phyloP scores from a whole-genome alignment of 805 yeast species.

The Ogataea neopini region DNA sequence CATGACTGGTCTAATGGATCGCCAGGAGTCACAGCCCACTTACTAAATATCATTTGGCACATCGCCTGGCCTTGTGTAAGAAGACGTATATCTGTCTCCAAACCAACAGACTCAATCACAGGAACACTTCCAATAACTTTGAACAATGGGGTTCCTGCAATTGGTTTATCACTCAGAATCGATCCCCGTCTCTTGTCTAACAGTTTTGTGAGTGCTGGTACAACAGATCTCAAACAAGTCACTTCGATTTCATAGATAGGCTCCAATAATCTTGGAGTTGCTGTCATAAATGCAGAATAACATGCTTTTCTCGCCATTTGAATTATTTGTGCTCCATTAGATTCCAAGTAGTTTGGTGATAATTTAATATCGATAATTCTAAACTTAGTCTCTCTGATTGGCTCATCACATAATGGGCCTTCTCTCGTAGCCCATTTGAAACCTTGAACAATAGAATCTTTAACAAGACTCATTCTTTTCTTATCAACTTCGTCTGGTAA shows the following conservation, averaged over 20 bases:
- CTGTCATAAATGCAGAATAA: slow-evolving; percentile 74
- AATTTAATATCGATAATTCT: slow-evolving; percentile 62
- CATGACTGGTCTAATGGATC: slow-evolving; percentile 78
- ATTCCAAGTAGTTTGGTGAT: slow-evolving; percentile 46
- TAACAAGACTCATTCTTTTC: slow-evolving; percentile 42
- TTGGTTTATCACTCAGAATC: slow-evolving; percentile 45
- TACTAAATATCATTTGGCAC: slow-evolving; percentile 62
- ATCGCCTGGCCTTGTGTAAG: slow-evolving; percentile 78
- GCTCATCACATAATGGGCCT: slow-evolving; percentile 93
- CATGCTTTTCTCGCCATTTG: slow-evolving; percentile 86
- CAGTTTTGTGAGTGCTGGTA: slow-evolving; percentile 31
- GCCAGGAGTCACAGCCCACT: slow-evolving; percentile 85
- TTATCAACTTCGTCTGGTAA: slow-evolving; percentile 70
- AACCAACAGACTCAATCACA: slow-evolving; percentile 85
- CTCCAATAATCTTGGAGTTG: slow-evolving; percentile 77
- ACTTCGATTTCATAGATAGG: slow-evolving; percentile 69
- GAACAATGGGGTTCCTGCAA: slow-evolving; percentile 73
- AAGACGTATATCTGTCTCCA: slow-evolving; percentile 81
- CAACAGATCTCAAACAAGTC: slow-evolving; percentile 47
- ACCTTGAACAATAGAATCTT: slow-evolving; percentile 67
- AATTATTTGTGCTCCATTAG: slow-evolving; percentile 69
- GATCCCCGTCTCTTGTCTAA: slow-evolving; percentile 73
- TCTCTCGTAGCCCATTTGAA: slow-evolving; percentile 81
- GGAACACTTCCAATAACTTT: slow-evolving; percentile 69
- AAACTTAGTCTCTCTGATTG: slow-evolving; percentile 68